Evolutionary conservation across 2,329 filamentous ascomycete species (phyloP), one percentile per base, ranked within the genome.

Genomic region (Epichloe elymi): DNA sequence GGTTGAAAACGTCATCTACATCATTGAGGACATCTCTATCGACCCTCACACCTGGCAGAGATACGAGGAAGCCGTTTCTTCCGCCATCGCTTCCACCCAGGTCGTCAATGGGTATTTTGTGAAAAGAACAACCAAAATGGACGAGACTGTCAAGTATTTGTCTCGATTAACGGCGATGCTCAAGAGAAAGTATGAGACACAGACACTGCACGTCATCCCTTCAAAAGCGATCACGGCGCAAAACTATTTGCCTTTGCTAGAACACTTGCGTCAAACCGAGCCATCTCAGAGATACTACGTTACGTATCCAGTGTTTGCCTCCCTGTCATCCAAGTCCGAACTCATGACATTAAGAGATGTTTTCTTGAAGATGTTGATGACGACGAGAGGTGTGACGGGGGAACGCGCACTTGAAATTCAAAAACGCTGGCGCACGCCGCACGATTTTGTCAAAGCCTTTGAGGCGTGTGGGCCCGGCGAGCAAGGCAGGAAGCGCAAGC

Each of bases 341-440:
- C 77, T 77, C 53, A 77, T 88, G 58, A 86, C 85, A 0, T 69
- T 91, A 10, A 74, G 85, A 51, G 87, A 93, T 58, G 65, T 90
- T 0, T 91, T 80, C 58, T 69, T 93, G 26, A 90, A 90, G 65
- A 91, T 93, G 86, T 74, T 93, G 46, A 89, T 93, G 86, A 88
- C 84, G 55, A 87, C 79, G 2, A 77, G 77, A 50, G 85, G 85
- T 1, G 72, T 93, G 12, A 86, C 84, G 1, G 85, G 85, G 83
- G 86, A 90, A 58, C 87, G 86, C 59, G 87, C 87, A 0, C 65
- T 90, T 5, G 86, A 88, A 65, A 88, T 93, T 12, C 86, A 91
- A 61, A 82, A 80, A 57, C 69, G 74, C n/a, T 93, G 86, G 85
- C 79, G 75, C 56, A 91, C 86, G 2, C 87, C 87, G 0, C 72